Conservation (phyloP, 2,329 filamentous ascomycete genomes). For the Nannizzia gypsea region DNA sequence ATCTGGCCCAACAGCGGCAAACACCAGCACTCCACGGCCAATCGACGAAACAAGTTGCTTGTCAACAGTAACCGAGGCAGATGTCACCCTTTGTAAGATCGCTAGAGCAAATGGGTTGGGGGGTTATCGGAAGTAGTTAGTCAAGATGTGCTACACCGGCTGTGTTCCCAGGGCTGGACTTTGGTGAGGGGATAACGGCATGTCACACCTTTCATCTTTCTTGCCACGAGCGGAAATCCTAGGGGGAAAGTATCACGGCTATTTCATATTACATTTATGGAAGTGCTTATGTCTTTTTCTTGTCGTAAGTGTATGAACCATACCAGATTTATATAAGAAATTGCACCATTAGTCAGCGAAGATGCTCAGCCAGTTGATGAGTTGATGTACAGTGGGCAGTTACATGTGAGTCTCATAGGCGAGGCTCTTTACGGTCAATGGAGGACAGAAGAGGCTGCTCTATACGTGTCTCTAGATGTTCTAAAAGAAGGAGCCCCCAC, state of each 20-base stretch:
- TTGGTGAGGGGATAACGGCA: not conserved
- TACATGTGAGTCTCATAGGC: not conserved
- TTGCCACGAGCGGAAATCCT: not conserved
- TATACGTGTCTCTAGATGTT: not conserved
- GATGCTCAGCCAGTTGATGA: too few relatives aligned
- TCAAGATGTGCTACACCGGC: not conserved
- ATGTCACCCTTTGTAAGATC: slow-evolving; percentile 85
- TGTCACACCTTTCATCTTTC: slow-evolving; percentile 1
- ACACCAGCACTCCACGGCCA: slow-evolving; percentile 75
- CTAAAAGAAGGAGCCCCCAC: not conserved
- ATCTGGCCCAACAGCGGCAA: slow-evolving; percentile 80
- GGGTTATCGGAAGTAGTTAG: not conserved
- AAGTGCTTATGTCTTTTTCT: not conserved
- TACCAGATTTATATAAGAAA: too few relatives aligned
- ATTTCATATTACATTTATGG: not conserved
- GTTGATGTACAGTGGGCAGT: not conserved
- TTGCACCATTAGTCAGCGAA: not conserved
- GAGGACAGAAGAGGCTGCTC: not conserved
- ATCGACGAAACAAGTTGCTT: slow-evolving; percentile 82
- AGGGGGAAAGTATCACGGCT: not conserved
- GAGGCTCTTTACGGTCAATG: slow-evolving; percentile 1
- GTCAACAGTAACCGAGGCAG: slow-evolving; percentile 90
- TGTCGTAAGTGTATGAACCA: too few relatives aligned
- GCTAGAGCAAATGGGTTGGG: slow-evolving; percentile 41
- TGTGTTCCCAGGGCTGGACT: not conserved